Conservation (phyloP, 164 flowering plant genomes). For the Nymphaea colorata region DNA sequence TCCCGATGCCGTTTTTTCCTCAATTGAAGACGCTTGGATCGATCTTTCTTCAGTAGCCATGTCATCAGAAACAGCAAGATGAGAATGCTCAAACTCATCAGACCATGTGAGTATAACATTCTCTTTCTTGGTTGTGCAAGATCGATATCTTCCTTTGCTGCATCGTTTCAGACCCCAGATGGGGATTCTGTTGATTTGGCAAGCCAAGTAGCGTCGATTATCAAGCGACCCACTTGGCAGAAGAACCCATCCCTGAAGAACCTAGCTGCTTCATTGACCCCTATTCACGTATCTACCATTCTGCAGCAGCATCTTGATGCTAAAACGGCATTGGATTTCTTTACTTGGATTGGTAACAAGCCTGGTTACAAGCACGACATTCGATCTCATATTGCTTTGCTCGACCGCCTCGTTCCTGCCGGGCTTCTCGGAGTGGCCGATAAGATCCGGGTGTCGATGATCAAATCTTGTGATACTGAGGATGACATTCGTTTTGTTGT, state of each 20-base stretch:
- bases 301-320: slow-evolving; percentile 34
- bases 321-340: slow-evolving; percentile 43
- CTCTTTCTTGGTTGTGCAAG: neutral
- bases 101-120: neutral
- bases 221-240: slow-evolving; percentile 43
- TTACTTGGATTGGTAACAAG: slow-evolving; percentile 32
- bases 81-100: neutral
- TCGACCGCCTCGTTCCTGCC: slow-evolving; percentile 32
- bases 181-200: slow-evolving; percentile 9
- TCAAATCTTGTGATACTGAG: slow-evolving; percentile 27
- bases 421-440: slow-evolving; percentile 26
- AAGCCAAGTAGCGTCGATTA: slow-evolving; percentile 27
- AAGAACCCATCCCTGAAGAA: slow-evolving; percentile 37
- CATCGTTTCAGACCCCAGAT: slow-evolving; percentile 1
- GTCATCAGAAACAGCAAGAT: neutral
- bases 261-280: slow-evolving; percentile 33
- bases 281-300: slow-evolving; percentile 36
- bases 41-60: neutral
- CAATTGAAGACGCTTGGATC: neutral
- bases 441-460: slow-evolving; percentile 37
- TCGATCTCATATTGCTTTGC: slow-evolving; percentile 26
- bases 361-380: slow-evolving; percentile 44
- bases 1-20: too few relatives aligned
- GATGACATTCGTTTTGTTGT: slow-evolving; percentile 35
- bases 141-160: neutral